Evolutionary conservation across 257 asterid genomes (phyloP), one percentile per base, ranked within the genome.

Genomic region (Henckelia pumila): DNA sequence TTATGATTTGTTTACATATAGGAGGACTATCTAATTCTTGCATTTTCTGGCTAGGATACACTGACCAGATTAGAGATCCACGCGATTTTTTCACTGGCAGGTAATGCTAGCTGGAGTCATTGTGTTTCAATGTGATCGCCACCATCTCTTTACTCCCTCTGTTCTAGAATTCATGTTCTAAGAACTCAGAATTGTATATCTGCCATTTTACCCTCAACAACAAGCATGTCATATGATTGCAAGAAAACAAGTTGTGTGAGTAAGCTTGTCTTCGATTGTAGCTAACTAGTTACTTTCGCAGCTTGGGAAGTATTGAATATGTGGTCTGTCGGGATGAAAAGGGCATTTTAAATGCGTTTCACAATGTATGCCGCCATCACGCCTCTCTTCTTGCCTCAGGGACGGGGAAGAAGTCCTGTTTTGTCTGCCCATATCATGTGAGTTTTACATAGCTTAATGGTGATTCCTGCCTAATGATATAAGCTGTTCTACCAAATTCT

Each of bases 351-450:
- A 79, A 64, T 22, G 95, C 92, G 73, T 92, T 92, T 76, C 98
- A 89, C 80, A 92, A 89, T 33, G 96, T 92, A 64, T 89, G 96
- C 67, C 95, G 96, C 67, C 98, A 92, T 78, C 98, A 89, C 52
- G 98, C 96, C 3, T 84, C 98, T 64, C 68, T 92, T 63, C 75
- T 89, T 70, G 95, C 89, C 33, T 82, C 86, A 1, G 95, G 95
- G 50, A 73, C 82, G 22, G 96, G 98, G 80, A 80, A 76, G 63
- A 82, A 64, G 19, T 73, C 95, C 57, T 87, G 96, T 77, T 89
- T 89, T 74, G 89, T 88, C 67, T 92, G 98, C 73, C 98, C 98
- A 26, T 89, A 92, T 73, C 98, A 92, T 74, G 98, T 87, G 84
- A 92, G 96, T 82, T 80, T 64, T 56, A 32, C 21, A 29, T 23